Percentiles rank a stretch among this genome's conserved stretches.
These are phyloP conservation scores for Globisporangium abappressorium DNA, from an alignment of 352 stramenopile species.

Conservation along the genomic window DNA sequence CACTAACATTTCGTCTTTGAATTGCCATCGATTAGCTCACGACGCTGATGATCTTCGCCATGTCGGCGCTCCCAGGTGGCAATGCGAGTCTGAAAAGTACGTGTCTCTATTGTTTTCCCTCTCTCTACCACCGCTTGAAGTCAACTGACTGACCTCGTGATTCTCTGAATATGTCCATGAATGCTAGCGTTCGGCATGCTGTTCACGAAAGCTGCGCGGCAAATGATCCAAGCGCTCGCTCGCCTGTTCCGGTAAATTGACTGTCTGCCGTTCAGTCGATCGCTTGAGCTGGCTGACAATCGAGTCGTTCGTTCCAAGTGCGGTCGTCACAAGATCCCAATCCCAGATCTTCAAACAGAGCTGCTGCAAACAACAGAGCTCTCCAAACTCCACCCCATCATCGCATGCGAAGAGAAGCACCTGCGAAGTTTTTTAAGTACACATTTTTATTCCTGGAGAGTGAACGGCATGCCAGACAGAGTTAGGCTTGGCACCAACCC, in stretches of 20 bases:
- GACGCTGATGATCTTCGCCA: conserved; percentile 52
- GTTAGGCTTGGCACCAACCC: neutral
- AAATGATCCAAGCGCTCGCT: conserved; percentile 57
- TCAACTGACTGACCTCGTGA: neutral
- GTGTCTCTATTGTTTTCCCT: neutral
- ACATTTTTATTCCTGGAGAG: neutral
- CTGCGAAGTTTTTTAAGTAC: neutral
- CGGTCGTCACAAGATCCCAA: no score
- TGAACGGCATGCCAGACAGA: neutral
- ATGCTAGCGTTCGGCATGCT: conserved; percentile 49
- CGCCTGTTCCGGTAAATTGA: conserved; percentile 48
- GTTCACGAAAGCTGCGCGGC: conserved; percentile 63
- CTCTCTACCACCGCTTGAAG: neutral
- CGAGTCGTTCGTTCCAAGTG: neutral
- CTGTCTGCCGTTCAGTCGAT: neutral
- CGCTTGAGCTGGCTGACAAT: neutral
- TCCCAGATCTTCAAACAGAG: neutral
- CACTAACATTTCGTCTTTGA: neutral
- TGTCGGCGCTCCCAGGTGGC: conserved; percentile 60
- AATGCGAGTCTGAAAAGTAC: conserved; percentile 64
- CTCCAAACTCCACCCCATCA: neutral
- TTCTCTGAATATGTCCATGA: neutral
- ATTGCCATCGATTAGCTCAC: conserved; percentile 35
- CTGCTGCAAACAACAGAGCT: neutral
- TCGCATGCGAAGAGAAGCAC: neutral